These are phyloP conservation scores for Singerocomus inundabilis DNA, from an alignment of 1,284 basidiomycete genomes.

Conservation along the genomic window DNA sequence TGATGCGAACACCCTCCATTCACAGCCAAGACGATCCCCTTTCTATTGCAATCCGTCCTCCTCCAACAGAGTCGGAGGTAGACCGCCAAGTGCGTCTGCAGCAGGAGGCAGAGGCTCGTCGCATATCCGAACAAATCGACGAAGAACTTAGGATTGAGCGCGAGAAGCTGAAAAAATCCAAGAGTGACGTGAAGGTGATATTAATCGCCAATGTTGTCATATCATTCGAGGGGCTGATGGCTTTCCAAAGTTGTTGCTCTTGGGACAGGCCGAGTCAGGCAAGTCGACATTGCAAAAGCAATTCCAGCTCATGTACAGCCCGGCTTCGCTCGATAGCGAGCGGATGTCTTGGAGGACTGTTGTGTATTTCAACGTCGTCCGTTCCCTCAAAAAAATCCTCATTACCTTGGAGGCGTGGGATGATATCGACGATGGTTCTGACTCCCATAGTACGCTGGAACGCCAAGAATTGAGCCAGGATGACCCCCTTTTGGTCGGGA, in stretches of 20 bases:
- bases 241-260: constrained; percentile 58
- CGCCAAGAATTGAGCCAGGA: constrained; percentile 32
- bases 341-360: constrained; percentile 80
- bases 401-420: constrained; percentile 66
- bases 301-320: constrained; percentile 83
- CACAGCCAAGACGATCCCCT: constrained; percentile 76
- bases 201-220: constrained; percentile 15
- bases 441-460: constrained; percentile 36
- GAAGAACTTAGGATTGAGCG: constrained; percentile 70
- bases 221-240: constrained; percentile 15
- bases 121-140: constrained; percentile 75
- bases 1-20: constrained; percentile 62
- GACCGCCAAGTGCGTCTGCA: constrained; percentile 60
- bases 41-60: constrained; percentile 62
- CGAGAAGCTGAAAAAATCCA: constrained; percentile 58
- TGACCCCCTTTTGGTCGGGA: constrained; percentile 19
- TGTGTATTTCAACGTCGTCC: constrained; percentile 78
- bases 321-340: constrained; percentile 70
- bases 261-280: constrained; percentile 81
- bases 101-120: constrained; percentile 68
- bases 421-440: constrained; percentile 54
- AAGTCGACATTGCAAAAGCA: constrained; percentile 83
- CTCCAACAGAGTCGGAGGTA: constrained; percentile 60
- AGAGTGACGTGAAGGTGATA: constrained; percentile 71
- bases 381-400: constrained; percentile 73